Conservation (phyloP, 139 green algal species). For the Mychonastes homosphaera region DNA sequence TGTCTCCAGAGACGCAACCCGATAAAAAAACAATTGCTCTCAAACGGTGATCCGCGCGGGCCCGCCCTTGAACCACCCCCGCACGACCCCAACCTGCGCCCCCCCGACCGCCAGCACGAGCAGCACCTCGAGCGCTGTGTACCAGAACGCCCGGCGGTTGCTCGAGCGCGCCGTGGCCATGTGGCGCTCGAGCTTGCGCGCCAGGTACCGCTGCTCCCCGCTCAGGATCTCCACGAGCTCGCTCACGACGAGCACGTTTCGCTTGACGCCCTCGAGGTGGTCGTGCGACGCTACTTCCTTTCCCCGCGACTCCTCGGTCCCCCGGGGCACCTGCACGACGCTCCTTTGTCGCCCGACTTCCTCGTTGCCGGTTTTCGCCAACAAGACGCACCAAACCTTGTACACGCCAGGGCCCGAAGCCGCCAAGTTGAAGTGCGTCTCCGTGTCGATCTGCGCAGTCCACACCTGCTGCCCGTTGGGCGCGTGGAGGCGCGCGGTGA, state of each 20-base stretch:
- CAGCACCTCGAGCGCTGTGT: slow-evolving; percentile 28
- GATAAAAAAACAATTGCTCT: no score
- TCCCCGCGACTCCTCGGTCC: slow-evolving; percentile 26
- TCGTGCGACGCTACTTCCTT: slow-evolving; percentile 31
- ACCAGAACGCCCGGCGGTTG: slow-evolving; percentile 29
- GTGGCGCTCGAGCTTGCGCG: slow-evolving; percentile 39
- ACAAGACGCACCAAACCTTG: slow-evolving; percentile 30
- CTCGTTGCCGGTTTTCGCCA: not conserved
- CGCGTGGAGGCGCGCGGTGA: no score
- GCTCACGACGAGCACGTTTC: slow-evolving; percentile 31
- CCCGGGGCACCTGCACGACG: slow-evolving; percentile 32
- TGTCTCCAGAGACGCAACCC: no score
- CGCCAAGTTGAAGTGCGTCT: slow-evolving; percentile 44
- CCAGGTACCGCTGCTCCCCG: slow-evolving; percentile 36
- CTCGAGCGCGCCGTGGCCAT: slow-evolving; percentile 37
- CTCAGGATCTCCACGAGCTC: slow-evolving; percentile 37
- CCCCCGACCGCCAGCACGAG: slow-evolving; percentile 21
- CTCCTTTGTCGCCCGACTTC: not conserved
- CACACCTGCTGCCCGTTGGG: slow-evolving; percentile 34
- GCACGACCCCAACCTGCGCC: slow-evolving; percentile 28
- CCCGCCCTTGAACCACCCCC: slow-evolving; percentile 32
- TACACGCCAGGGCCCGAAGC: slow-evolving; percentile 37
- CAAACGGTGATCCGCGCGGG: slow-evolving; percentile 17
- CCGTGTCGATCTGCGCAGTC: slow-evolving; percentile 33
- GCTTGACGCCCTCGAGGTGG: slow-evolving; percentile 36